Conservation (phyloP, 768 basidiomycete genomes). For the Boletus eberwhitei region DNA sequence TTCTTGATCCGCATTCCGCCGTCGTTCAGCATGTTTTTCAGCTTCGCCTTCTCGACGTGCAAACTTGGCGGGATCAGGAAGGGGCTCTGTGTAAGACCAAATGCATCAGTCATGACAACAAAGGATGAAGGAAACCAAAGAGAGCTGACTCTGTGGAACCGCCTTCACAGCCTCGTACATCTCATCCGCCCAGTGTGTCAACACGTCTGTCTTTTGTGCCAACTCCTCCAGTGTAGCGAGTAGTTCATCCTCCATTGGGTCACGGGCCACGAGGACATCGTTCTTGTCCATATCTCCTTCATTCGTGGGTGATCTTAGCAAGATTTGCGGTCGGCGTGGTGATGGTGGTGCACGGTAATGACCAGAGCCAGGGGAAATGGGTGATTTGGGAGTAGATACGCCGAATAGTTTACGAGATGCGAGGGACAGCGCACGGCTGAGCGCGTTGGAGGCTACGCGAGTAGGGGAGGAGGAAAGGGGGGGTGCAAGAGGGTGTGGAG, state of each 20-base stretch:
- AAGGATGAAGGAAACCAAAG: not conserved
- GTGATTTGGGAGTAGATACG: constrained; percentile 38
- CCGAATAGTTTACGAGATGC: constrained; percentile 84
- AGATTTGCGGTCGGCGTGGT: constrained; percentile 54
- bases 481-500: constrained; percentile 46
- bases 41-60: constrained; percentile 65
- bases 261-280: constrained; percentile 35
- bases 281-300: constrained; percentile 36
- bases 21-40: constrained; percentile 62
- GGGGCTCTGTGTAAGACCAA: constrained; percentile 52
- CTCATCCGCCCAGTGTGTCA: constrained; percentile 93
- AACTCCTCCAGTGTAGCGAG: constrained; percentile 80
- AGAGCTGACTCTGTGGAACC: constrained; percentile 70
- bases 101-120: not conserved
- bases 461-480: constrained; percentile 67
- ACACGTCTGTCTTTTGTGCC: constrained; percentile 93
- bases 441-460: constrained; percentile 66
- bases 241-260: constrained; percentile 81
- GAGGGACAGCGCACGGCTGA: constrained; percentile 74
- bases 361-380: constrained; percentile 34
- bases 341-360: constrained; percentile 48
- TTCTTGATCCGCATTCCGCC: constrained; percentile 73
- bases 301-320: constrained; percentile 36
- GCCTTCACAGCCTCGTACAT: constrained; percentile 88
- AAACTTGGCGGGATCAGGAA: constrained; percentile 79